phyloP scores from a whole-genome alignment of 768 basidiomycete genomes.

The Peribolospora kevripleyi region DNA sequence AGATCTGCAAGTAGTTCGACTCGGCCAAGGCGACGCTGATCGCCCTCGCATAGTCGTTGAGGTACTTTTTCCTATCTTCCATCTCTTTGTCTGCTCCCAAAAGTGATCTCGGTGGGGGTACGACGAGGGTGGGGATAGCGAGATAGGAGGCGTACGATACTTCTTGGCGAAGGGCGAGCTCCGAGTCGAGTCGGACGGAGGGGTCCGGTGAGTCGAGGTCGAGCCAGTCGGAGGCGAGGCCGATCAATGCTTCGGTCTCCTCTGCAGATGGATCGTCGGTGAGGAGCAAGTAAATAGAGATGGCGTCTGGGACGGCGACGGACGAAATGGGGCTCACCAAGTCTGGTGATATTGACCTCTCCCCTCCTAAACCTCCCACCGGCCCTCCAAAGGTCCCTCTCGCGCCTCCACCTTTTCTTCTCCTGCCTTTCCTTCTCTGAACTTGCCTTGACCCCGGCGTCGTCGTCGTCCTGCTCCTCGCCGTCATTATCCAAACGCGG shows the following conservation, averaged over 20 bases:
- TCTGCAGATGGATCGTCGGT: conserved; percentile 36
- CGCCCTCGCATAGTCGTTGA: conserved; percentile 80
- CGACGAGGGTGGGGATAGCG: conserved; percentile 55
- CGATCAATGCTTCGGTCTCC: conserved; percentile 30
- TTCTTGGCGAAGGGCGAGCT: conserved; percentile 82
- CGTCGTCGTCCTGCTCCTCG: conserved; percentile 22
- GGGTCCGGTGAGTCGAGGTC: conserved; percentile 80
- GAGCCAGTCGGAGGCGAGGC: conserved; percentile 75
- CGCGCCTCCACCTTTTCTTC: conserved; percentile 20
- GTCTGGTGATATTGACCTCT: conserved; percentile 67
- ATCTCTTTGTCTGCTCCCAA: conserved; percentile 23
- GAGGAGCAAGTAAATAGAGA: not conserved
- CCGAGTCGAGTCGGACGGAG: conserved; percentile 84
- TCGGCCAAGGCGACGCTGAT: conserved; percentile 31
- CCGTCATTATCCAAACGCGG: too few relatives aligned
- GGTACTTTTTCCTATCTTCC: conserved; percentile 30
- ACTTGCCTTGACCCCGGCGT: conserved; percentile 16
- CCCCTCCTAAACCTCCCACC: conserved; percentile 51
- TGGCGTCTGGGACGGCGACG: not conserved
- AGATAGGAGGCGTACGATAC: conserved; percentile 80
- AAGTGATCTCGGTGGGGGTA: conserved; percentile 47
- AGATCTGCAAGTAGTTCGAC: conserved; percentile 13
- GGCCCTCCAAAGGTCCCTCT: conserved; percentile 69
- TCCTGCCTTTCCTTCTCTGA: conserved; percentile 18
- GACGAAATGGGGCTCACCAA: conserved; percentile 35